Conservation (phyloP, 192 early-diverging fungal genomes). For the Cetraspora pellucida region DNA sequence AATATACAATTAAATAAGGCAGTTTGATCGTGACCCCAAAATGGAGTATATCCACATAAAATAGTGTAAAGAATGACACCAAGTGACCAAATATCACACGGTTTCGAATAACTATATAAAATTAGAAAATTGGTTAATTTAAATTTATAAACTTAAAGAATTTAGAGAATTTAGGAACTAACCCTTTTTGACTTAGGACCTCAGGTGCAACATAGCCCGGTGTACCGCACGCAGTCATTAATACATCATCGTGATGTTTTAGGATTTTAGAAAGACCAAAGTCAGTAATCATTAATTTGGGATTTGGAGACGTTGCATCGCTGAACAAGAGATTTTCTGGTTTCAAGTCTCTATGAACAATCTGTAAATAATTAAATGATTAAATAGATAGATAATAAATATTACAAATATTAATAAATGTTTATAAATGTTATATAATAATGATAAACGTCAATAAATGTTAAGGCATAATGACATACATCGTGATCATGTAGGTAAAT, state of each 20-base stretch:
- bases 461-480: conserved; percentile 30
- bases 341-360: conserved; percentile 87
- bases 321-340: conserved; percentile 87
- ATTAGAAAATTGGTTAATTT: no score
- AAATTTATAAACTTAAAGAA: no score
- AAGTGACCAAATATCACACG: conserved; percentile 94
- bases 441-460: not conserved
- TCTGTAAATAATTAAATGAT: conserved; percentile 40
- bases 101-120: conserved; percentile 46
- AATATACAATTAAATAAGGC: conserved; percentile 71
- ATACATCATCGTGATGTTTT: conserved; percentile 70
- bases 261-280: conserved; percentile 84
- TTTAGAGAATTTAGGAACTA: conserved; percentile 61
- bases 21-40: conserved; percentile 63
- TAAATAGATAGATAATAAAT: not conserved
- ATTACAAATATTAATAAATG: not conserved
- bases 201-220: conserved; percentile 86
- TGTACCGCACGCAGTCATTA: conserved; percentile 89
- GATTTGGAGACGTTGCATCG: conserved; percentile 50
- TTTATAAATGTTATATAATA: not conserved
- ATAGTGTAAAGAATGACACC: conserved; percentile 91
- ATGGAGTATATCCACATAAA: conserved; percentile 79
- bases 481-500: conserved; percentile 83
- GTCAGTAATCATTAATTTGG: conserved; percentile 84
- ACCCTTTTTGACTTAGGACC: conserved; percentile 79